Base-by-base conservation (phyloP, 2,329 filamentous ascomycete genomes). In the Diaporthe ilicicola region DNA sequence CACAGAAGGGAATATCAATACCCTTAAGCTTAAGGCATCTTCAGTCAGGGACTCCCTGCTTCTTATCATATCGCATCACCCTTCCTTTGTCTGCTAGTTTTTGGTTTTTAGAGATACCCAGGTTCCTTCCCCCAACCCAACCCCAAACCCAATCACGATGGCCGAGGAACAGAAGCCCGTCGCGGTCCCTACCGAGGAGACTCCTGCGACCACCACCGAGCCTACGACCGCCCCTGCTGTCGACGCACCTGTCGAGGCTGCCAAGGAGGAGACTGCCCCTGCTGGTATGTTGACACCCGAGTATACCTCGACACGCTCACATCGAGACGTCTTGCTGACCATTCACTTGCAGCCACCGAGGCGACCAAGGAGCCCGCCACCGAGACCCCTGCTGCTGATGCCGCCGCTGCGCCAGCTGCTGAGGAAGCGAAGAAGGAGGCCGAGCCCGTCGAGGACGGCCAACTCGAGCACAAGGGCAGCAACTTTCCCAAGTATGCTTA, bases 391-490 rank as follows among this genome's bases (percentile, higher is more conserved):
- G 83, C 82, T 73, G 83, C 78, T 54, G 76, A 74, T 76, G 76
- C 79, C 62, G 74, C 79, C 70, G 78, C 64, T 75, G 76, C 79
- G 55, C 77, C 78, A 70, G 77, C 80, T 67, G 78, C 76, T 56
- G 82, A 85, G 76, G 83, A 85, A 76, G 74, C 79, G 70, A 81
- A 82, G 77, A 79, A 83, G 74, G 84, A 85, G 78, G 80, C 79
- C 74, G 82, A 83, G 69, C 81, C 86, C 39, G 80, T 95, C 73
- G 92, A 93, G 81, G 94, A 97, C 83, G 95, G 95, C 74, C 86
- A 90, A 76, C 89, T 98, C 67, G 93, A 93, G 82, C 94, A 97
- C 92, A 97, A 98, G 90, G 93, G 93, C 80, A 88, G 95, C 74
- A 88, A 86, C 84, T 91, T 89, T 81, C 92, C 95, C 85, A 98